These are phyloP conservation scores for Capsicum baccatum DNA, from an alignment of 257 asterid genomes.

Conservation along the genomic window DNA sequence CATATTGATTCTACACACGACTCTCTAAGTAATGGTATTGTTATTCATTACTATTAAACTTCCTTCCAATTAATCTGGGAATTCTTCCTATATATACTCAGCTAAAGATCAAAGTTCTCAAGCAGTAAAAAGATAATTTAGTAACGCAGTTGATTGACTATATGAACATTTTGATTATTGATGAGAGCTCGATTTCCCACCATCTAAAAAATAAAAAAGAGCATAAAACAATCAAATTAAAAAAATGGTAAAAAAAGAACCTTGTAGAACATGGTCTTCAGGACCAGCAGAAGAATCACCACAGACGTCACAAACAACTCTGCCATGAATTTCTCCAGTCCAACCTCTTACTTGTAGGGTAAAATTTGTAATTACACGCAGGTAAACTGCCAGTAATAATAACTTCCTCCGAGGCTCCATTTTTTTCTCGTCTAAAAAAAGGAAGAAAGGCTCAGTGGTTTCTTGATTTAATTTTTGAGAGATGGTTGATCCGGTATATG, in stretches of 20 bases:
- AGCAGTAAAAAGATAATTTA: too few relatives aligned
- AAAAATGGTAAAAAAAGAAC: constrained; percentile 29
- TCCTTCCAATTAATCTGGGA: neutral
- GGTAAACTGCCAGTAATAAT: constrained; percentile 27
- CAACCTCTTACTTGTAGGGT: constrained; percentile 51
- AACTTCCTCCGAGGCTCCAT: constrained; percentile 50
- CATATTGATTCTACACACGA: neutral
- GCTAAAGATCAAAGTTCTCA: too few relatives aligned
- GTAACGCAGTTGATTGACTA: too few relatives aligned
- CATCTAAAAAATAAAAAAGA: neutral
- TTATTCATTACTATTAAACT: neutral
- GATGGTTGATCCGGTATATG: neutral
- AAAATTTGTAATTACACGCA: constrained; percentile 31
- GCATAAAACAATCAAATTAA: neutral
- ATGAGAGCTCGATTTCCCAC: too few relatives aligned
- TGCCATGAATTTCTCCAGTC: constrained; percentile 86
- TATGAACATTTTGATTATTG: too few relatives aligned
- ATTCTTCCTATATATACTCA: too few relatives aligned
- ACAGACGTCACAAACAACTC: constrained; percentile 91
- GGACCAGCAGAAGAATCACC: constrained; percentile 93
- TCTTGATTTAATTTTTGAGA: neutral
- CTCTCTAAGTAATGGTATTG: neutral
- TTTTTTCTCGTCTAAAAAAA: neutral
- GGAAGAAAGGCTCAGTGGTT: neutral
- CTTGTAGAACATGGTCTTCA: constrained; percentile 79